Base-by-base conservation (phyloP, 2,329 filamentous ascomycete genomes). In the Botrytis elliptica region DNA sequence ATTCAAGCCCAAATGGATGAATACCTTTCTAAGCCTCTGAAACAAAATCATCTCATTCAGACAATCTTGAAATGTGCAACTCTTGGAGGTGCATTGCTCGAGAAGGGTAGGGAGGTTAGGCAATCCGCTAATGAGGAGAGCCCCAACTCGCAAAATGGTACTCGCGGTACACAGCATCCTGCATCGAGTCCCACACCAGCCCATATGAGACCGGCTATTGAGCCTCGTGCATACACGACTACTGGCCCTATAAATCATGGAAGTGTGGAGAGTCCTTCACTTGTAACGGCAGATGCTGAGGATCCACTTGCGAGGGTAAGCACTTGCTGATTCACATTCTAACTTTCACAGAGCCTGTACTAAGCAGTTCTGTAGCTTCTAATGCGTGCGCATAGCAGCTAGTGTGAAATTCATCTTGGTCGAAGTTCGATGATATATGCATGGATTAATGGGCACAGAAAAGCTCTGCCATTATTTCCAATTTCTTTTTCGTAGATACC, bases 1-100 rank as follows among this genome's bases (percentile, higher is more conserved):
- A 97, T 99, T 75, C 94, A 97, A 82, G 96, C 95, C 16, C 94
- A 98, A 85, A 99, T 99, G 96, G 96, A 99, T 82, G 96, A 99
- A 83, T 99, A 99, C 81, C 86, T 99, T 60, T 97, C 95, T 29
- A 99, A 99, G 82, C 95, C 95, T 40, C 86, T 98, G 75, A 97
- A 98, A 83, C 95, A 97, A 81, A 98, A 97, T 82, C 94, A 97
- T 82, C 91, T 98, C 80, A 98, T 98, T 80, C 95, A 98, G 84
- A 98, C 95, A 1, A 98, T 99, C 75, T 88, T 98, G 77, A 97
- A 98, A 83, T 98, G 95, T 81, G 95, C 94, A 20, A 98, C 96
- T 7, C 90, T 98, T 49, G 94, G 95, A 74, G 92, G 93, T 64
- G 91, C 92, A 69, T 86, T 97, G 71, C 87, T 95, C 70, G 93